Conservation (phyloP, 306 rosid genomes). For the Ormosia emarginata region DNA sequence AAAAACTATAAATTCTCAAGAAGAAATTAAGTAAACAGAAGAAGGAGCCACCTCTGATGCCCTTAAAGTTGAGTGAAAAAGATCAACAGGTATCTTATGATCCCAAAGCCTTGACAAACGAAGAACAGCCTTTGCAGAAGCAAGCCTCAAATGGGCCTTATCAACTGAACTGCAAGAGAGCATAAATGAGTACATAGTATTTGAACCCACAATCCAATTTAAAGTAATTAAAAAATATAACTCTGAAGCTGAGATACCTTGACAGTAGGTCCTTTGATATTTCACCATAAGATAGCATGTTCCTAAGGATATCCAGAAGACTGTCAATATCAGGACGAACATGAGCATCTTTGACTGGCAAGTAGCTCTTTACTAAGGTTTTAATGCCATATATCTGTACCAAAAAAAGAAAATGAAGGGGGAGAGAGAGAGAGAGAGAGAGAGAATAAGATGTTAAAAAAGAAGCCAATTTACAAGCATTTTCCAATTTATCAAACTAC, state of each 20-base stretch:
- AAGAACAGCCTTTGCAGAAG: slow-evolving; percentile 91
- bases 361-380: slow-evolving; percentile 85
- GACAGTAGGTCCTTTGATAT: slow-evolving; percentile 73
- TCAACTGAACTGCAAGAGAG: slow-evolving; percentile 78
- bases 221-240: not conserved
- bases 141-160: slow-evolving; percentile 87
- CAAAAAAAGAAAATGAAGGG: not conserved
- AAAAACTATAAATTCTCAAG: slow-evolving; percentile 20
- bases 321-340: slow-evolving; percentile 62
- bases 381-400: slow-evolving; percentile 84
- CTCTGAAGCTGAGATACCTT: slow-evolving; percentile 51
- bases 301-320: slow-evolving; percentile 74
- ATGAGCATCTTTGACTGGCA: slow-evolving; percentile 95
- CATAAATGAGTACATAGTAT: slow-evolving; percentile 22
- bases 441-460: not conserved
- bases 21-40: slow-evolving; percentile 16
- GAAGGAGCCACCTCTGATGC: slow-evolving; percentile 61
- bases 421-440: not conserved
- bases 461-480: not conserved
- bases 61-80: slow-evolving; percentile 80
- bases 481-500: not conserved
- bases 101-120: slow-evolving; percentile 91
- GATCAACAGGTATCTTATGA: slow-evolving; percentile 73
- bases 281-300: slow-evolving; percentile 76
- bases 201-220: slow-evolving; percentile 21